Conservation (phyloP, 1,284 basidiomycete species). For the Hemileia vastatrix region DNA sequence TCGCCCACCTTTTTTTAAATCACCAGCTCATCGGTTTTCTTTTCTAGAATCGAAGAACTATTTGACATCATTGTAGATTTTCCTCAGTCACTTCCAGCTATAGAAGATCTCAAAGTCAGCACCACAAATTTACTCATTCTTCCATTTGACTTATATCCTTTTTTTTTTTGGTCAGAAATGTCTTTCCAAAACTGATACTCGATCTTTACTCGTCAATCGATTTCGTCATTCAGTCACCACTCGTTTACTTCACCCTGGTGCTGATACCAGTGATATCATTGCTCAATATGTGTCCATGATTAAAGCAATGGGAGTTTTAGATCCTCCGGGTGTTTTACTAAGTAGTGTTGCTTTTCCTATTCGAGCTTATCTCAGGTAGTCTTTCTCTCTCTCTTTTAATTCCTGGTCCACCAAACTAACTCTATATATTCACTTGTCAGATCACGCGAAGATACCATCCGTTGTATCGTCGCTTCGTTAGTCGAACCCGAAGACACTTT, state of each 20-base stretch:
- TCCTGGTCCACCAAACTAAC: background rate
- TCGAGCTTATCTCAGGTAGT: constrained; percentile 67
- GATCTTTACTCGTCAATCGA: constrained; percentile 58
- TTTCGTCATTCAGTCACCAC: constrained; percentile 63
- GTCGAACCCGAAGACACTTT: constrained; percentile 77
- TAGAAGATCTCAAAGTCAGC: constrained; percentile 75
- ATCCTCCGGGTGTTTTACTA: constrained; percentile 81
- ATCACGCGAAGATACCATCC: constrained; percentile 77
- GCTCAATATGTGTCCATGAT: constrained; percentile 91
- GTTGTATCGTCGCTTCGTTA: constrained; percentile 79
- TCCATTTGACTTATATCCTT: background rate
- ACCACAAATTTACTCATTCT: background rate
- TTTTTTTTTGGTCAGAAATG: constrained; percentile 53
- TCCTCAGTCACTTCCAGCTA: constrained; percentile 71
- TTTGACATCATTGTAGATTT: constrained; percentile 93
- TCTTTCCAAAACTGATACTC: constrained; percentile 65
- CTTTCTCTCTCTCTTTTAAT: background rate
- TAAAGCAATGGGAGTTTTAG: constrained; percentile 75
- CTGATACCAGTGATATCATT: constrained; percentile 84
- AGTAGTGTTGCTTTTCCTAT: constrained; percentile 87
- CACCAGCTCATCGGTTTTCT: background rate
- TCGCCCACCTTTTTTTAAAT: background rate
- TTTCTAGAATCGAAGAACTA: constrained; percentile 65
- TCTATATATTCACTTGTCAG: constrained; percentile 45
- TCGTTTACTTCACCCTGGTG: constrained; percentile 87